A percentile compares a stretch with the other conserved stretches of the same genome.
These are phyloP conservation scores for Claviceps sorghi DNA, from an alignment of 2,329 filamentous ascomycete species.

Conservation along the genomic window DNA sequence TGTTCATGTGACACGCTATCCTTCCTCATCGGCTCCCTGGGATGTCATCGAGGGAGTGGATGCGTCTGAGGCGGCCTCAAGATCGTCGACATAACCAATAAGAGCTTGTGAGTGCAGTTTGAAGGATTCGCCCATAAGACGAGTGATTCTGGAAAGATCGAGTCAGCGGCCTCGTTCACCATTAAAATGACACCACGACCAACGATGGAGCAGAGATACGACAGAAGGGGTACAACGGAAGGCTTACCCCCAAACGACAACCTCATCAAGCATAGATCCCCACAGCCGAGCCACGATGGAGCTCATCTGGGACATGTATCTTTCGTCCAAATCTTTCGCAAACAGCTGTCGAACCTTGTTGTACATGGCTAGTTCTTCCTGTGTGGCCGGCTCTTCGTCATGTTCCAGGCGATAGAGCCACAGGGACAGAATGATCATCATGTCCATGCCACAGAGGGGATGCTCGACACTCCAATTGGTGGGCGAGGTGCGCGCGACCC, in stretches of 20 bases:
- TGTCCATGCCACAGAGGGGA: conserved; percentile 85
- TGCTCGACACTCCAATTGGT: conserved; percentile 99
- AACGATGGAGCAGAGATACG: not conserved
- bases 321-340: conserved; percentile 76
- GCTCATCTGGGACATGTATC: conserved; percentile 71
- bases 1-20: too few relatives aligned
- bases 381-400: conserved; percentile 79
- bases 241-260: conserved; percentile 97
- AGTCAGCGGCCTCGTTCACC: conserved; percentile 9
- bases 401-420: conserved; percentile 99
- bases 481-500: conserved; percentile 93
- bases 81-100: conserved; percentile 82
- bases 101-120: conserved; percentile 91
- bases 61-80: conserved; percentile 52
- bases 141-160: conserved; percentile 53
- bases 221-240: too few relatives aligned
- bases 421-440: conserved; percentile 93
- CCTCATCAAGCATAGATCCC: conserved; percentile 97
- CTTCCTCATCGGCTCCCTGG: conserved; percentile 56
- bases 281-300: conserved; percentile 90
- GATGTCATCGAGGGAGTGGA: conserved; percentile 60
- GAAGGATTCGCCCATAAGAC: conserved; percentile 96
- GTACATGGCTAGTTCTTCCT: conserved; percentile 79
- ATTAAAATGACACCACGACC: not conserved
- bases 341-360: conserved; percentile 83